Conservation (phyloP, 257 asterid species). For the Apocynum venetum region DNA sequence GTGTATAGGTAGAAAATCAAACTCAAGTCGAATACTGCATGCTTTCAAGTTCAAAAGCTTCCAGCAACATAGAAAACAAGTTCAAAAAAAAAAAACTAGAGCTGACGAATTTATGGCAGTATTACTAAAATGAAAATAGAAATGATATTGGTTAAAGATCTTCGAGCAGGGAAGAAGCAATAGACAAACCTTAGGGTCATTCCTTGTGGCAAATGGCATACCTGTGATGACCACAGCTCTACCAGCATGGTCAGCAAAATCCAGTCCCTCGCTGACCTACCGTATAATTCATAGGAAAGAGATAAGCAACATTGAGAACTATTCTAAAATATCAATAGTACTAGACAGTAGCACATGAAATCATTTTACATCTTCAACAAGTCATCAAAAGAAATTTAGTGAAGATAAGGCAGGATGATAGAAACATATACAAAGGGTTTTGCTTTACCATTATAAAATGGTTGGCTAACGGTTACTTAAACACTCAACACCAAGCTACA, state of each 20-base stretch:
- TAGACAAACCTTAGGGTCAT: slow-evolving; percentile 81
- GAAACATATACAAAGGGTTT: background rate
- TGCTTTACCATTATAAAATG: background rate
- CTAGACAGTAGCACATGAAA: background rate
- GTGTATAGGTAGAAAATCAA: background rate
- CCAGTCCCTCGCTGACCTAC: slow-evolving; percentile 98
- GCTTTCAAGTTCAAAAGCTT: background rate
- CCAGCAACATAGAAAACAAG: background rate
- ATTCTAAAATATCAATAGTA: background rate
- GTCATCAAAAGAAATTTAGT: background rate
- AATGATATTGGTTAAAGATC: background rate
- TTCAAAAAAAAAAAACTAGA: background rate
- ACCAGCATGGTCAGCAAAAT: slow-evolving; percentile 98
- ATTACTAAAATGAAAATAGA: slow-evolving; percentile 10
- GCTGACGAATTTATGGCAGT: background rate
- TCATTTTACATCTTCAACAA: background rate
- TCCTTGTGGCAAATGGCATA: slow-evolving; percentile 83
- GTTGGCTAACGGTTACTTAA: background rate
- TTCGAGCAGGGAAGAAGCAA: slow-evolving; percentile 14
- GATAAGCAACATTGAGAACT: slow-evolving; percentile 4
- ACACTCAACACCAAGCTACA: background rate
- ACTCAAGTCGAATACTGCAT: background rate
- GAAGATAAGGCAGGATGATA: background rate
- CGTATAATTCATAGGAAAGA: slow-evolving; percentile 5
- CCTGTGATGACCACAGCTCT: slow-evolving; percentile 97